Evolutionary conservation across 2,329 filamentous ascomycete species (phyloP), one percentile per base, ranked within the genome.

Genomic region (Trichocomaceae sp.): DNA sequence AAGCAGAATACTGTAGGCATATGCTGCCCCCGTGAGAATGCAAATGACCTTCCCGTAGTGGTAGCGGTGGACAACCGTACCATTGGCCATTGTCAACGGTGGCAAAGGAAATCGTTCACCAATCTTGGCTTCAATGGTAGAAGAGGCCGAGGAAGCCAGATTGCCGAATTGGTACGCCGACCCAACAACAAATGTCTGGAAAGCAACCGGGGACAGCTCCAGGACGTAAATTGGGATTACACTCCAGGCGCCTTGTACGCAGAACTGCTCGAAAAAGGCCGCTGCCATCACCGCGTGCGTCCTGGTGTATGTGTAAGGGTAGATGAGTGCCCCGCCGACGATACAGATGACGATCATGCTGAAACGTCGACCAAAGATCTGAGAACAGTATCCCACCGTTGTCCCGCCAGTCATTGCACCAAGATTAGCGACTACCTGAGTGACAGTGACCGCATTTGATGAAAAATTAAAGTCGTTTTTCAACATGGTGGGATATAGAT

Each of bases 171-270:
- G 47, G 47, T 49, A 49, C 8, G 47, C 47, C 17, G 47, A 22
- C 13, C 47, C 47, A 49, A 49, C 17, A 2, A 23, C 47, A 49
- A 49, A 88, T 0, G 87, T 88, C 4, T 87, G 78, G 75, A 90
- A 86, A 0, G 81, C 80, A 1, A 84, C 85, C 0, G 87, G 87
- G 0, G 83, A 85, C 8, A 90, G 75, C 66, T 91, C 87, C 80
- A 88, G 90, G 4, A 90, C 75, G 62, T 90, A 87, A 54, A 90
- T 87, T 15, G 83, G 83, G 13, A 86, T 81, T 1, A 85, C 81
- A 33, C 79, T 84, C 84, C 84, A 87, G 0, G 84, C 84, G 19
- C 85, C 85, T 66, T 87, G 84, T 2, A 87, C 81, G 60, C 80
- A 85, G 66, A 87, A 87, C 65, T 88, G 85, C 56, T 72, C 64